Percentiles rank a stretch among this genome's conserved stretches.
These are phyloP conservation scores for Neopestalotiopsis rosae DNA, from an alignment of 2,329 filamentous ascomycete species.

Conservation along the genomic window DNA sequence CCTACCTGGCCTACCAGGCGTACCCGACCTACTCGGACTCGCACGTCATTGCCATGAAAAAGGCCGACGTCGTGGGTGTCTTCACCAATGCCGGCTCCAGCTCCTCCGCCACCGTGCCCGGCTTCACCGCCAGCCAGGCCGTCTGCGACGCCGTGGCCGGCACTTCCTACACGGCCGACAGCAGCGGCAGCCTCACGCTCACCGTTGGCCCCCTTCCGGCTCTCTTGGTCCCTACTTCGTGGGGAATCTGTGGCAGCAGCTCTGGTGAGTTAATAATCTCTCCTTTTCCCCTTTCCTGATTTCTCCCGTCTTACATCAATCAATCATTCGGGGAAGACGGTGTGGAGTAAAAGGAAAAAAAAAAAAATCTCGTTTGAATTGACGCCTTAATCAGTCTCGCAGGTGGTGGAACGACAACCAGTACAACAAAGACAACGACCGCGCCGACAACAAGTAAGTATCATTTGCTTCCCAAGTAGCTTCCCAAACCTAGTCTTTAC, in stretches of 20 bases:
- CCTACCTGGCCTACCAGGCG: constrained; percentile 46
- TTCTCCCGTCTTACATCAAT: neutral
- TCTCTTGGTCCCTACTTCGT: neutral
- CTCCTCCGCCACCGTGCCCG: constrained; percentile 41
- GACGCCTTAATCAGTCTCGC: constrained; percentile 14
- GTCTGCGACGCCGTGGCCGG: constrained; percentile 52
- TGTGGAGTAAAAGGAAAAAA: too few species aligned
- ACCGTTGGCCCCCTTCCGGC: constrained; percentile 7
- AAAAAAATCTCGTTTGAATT: neutral
- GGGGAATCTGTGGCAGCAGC: neutral
- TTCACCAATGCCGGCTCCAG: constrained; percentile 46
- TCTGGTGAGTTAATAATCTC: neutral
- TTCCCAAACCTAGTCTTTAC: too few species aligned
- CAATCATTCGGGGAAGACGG: too few species aligned
- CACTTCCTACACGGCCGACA: constrained; percentile 44
- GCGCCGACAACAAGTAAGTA: constrained; percentile 13
- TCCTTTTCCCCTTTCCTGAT: neutral
- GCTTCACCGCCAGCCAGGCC: constrained; percentile 39
- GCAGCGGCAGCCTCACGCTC: constrained; percentile 43
- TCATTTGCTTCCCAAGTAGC: neutral
- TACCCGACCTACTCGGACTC: constrained; percentile 44
- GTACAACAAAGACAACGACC: constrained; percentile 13
- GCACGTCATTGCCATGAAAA: constrained; percentile 50
- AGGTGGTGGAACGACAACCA: constrained; percentile 9
- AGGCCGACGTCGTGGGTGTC: constrained; percentile 47